These are phyloP conservation scores for Clarireedia hainanense DNA, from an alignment of 2,329 filamentous ascomycete species.

Conservation along the genomic window DNA sequence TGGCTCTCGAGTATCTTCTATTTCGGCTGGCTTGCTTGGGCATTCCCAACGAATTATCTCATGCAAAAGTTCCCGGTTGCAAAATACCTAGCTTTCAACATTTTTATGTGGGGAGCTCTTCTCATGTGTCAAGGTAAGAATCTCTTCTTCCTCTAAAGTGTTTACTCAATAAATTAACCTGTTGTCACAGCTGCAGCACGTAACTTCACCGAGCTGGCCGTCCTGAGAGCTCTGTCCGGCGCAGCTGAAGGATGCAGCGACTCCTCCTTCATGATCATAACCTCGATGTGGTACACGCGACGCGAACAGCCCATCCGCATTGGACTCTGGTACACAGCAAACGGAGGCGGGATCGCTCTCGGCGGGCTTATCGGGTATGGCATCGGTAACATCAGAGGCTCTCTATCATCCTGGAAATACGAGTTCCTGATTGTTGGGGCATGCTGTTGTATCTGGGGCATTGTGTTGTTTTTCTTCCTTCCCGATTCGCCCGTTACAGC, in stretches of 20 bases:
- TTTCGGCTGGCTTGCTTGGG: constrained; percentile 46
- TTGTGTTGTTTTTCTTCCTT: constrained; percentile 27
- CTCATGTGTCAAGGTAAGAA: background rate
- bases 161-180: constrained; percentile 30
- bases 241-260: constrained; percentile 30
- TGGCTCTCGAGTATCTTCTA: constrained; percentile 39
- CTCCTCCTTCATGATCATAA: constrained; percentile 47
- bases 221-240: background rate
- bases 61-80: constrained; percentile 43
- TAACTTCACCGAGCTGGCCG: background rate
- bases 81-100: constrained; percentile 35
- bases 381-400: constrained; percentile 43
- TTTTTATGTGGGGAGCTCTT: constrained; percentile 1
- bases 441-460: constrained; percentile 33
- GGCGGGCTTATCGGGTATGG: constrained; percentile 47
- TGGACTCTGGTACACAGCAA: constrained; percentile 49
- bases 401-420: constrained; percentile 46
- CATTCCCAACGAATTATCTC: constrained; percentile 45
- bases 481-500: constrained; percentile 19
- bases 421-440: constrained; percentile 45
- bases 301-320: constrained; percentile 54
- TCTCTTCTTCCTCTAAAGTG: constrained; percentile 24
- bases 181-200: constrained; percentile 19
- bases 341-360: constrained; percentile 52
- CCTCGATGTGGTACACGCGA: constrained; percentile 42